Evolutionary conservation across 257 asterid genomes (phyloP).

Genomic region (Leonotis leonurus): DNA sequence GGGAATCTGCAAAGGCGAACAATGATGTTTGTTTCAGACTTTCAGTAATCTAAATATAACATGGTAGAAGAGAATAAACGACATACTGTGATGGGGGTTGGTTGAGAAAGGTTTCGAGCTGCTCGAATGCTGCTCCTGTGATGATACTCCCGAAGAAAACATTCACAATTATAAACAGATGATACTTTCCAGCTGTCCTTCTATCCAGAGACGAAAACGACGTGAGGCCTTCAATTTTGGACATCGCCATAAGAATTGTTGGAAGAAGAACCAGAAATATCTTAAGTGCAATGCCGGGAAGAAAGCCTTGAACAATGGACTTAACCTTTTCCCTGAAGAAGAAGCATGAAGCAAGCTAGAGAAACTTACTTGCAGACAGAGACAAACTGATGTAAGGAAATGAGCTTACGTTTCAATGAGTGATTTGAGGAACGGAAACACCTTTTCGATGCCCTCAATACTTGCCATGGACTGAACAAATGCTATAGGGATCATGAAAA

Average conservation of each 20-base stretch:
- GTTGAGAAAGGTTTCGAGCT: slow-evolving; percentile 62
- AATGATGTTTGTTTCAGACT: background rate
- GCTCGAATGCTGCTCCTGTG: slow-evolving; percentile 89
- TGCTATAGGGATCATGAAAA: slow-evolving; percentile 90
- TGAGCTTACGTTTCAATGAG: slow-evolving; percentile 55
- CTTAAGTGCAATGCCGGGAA: slow-evolving; percentile 89
- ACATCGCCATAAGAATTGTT: slow-evolving; percentile 65
- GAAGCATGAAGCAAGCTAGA: background rate
- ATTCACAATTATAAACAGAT: slow-evolving; percentile 70
- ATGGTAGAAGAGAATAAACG: slow-evolving; percentile 3
- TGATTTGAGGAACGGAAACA: slow-evolving; percentile 72
- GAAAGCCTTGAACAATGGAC: slow-evolving; percentile 86
- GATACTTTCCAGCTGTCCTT: slow-evolving; percentile 70
- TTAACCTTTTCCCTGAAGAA: slow-evolving; percentile 54
- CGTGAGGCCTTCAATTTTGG: slow-evolving; percentile 70
- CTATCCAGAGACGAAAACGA: slow-evolving; percentile 78
- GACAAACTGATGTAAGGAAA: background rate
- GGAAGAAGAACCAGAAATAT: slow-evolving; percentile 75
- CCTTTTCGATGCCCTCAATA: slow-evolving; percentile 74
- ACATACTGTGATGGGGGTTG: slow-evolving; percentile 77
- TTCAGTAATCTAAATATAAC: background rate
- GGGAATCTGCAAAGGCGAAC: slow-evolving; percentile 61
- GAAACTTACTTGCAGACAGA: background rate
- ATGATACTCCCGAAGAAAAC: slow-evolving; percentile 85
- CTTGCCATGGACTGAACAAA: slow-evolving; percentile 83